Percentiles rank a stretch among this genome's conserved stretches.
phyloP scores from a whole-genome alignment of 768 basidiomycete genomes.

The Russula compacta region DNA sequence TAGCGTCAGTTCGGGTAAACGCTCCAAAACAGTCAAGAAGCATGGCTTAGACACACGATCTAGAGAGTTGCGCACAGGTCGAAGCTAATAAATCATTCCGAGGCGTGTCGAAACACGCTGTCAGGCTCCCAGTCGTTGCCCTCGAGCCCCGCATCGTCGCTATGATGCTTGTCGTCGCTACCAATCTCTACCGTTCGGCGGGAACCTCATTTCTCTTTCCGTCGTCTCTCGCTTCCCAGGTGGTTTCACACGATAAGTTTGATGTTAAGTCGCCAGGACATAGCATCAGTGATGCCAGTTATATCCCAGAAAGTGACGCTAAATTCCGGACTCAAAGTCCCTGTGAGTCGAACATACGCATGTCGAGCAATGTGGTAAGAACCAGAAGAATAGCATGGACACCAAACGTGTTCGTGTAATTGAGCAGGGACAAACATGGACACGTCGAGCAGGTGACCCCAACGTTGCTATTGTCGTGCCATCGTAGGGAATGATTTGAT shows the following conservation, averaged over 20 bases:
- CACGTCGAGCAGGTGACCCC: not conserved
- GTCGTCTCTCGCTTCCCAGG: not conserved
- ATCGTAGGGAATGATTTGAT: not conserved
- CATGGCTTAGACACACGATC: not conserved
- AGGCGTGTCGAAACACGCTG: not conserved
- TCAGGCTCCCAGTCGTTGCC: not conserved
- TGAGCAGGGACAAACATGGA: not conserved
- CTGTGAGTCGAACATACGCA: not conserved
- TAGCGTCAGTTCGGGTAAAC: not conserved
- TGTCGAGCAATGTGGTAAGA: not conserved
- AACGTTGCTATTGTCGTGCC: not conserved
- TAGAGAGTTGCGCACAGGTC: not conserved
- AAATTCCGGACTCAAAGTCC: not conserved
- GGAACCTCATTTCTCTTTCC: not conserved
- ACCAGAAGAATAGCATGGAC: not conserved
- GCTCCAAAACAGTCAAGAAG: not conserved
- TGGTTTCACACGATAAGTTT: not conserved
- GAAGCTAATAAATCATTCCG: not conserved
- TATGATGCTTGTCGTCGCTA: not conserved
- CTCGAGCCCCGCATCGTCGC: not conserved
- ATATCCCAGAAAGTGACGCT: not conserved
- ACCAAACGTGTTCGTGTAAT: not conserved
- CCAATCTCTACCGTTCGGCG: not conserved
- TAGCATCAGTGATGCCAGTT: no score
- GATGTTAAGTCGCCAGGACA: not conserved